Evolutionary conservation across 257 asterid genomes (phyloP), one percentile per base, ranked within the genome.

Genomic region (Nemophila menziesii): DNA sequence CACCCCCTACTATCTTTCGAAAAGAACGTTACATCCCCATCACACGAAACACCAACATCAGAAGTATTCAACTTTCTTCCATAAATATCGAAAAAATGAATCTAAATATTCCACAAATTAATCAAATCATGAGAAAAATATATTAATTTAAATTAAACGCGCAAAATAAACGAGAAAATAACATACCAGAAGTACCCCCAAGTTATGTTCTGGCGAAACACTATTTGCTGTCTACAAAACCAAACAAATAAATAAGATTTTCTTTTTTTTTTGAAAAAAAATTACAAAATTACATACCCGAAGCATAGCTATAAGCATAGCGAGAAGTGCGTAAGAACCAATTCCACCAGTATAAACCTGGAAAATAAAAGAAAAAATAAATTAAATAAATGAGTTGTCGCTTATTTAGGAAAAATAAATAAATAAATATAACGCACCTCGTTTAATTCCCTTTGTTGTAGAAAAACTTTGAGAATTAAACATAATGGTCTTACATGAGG

Each of bases 341-440:
- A 90, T 85, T 56, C 98, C 98, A 56, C 98, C 98, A 12, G 94
- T 76, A 61, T 85, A 90, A 48, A 90, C 98, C 98, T 90, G 51
- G 41, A 65, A 43, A n/a, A 36, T 6, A 14, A 46, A 56, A 48
- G 48, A 52, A 46, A n/a, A 13, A 18, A 33, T 14, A 65, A 52
- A 48, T 49, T 51, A 23, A 54, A 63, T 49, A 45, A 43, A 15
- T 19, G 44, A 27, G 36, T 16, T 20, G 10, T 9, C 17, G n/a
- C 16, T 27, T 21, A 51, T 16, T 42, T 11, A 40, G 20, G 46
- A 38, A 23, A 38, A 16, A 3, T 49, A 20, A n/a, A n/a, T n/a
- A n/a, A n/a, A 37, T 44, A 33, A 44, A 39, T 5, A 56, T 22
- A 50, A 23, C 24, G 39, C 58, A 90, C 99, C 87, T 90, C 99